A percentile compares a stretch with the other conserved stretches of the same genome.
These are phyloP conservation scores for Samsoniella hepiali DNA, from an alignment of 2,329 filamentous ascomycete genomes.

Conservation along the genomic window DNA sequence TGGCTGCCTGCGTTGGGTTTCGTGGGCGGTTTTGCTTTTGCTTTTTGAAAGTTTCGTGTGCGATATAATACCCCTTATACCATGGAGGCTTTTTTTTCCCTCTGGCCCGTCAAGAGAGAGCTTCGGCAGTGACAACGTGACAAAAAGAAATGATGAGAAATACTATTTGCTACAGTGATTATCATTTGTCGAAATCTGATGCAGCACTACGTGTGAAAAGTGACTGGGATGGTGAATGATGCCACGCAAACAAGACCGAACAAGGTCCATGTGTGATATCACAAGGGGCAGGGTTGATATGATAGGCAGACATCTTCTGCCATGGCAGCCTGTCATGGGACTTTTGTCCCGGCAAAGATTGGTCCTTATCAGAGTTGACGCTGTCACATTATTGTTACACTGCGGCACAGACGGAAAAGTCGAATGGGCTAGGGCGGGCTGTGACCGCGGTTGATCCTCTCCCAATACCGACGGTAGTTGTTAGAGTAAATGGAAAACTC, in stretches of 20 bases:
- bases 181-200: not conserved
- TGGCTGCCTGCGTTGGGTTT: not conserved
- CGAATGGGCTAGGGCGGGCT: not conserved
- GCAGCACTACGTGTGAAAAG: not conserved
- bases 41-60: conserved; percentile 1
- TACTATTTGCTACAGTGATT: too few relatives aligned
- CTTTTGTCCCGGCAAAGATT: not conserved
- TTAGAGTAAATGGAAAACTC: not conserved
- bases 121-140: too few relatives aligned
- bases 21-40: not conserved
- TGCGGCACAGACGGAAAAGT: not conserved
- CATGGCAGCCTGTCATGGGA: not conserved
- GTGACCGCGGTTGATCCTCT: not conserved
- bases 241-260: too few relatives aligned
- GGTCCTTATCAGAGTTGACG: not conserved
- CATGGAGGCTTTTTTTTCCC: not conserved
- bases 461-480: not conserved
- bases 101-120: too few relatives aligned
- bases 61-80: conserved; percentile 13
- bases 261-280: too few relatives aligned
- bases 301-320: not conserved
- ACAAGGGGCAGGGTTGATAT: not conserved
- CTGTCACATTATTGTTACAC: conserved; percentile 8
- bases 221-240: not conserved
- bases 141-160: too few relatives aligned